These are phyloP conservation scores for Daldinia sp. DNA, from an alignment of 2,329 filamentous ascomycete genomes.

Conservation along the genomic window DNA sequence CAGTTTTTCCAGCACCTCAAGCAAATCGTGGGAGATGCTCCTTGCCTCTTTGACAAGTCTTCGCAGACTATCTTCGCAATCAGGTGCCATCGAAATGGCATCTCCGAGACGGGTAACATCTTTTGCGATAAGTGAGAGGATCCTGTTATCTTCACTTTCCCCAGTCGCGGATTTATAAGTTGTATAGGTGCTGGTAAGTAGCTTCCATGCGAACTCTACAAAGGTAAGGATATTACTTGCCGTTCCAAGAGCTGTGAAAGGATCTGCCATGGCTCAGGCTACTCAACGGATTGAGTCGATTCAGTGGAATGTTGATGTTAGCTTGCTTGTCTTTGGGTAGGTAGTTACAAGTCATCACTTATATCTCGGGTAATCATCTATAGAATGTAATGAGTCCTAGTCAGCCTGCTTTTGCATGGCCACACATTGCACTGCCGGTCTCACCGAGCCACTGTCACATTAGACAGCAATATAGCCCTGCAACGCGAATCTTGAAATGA, in stretches of 20 bases:
- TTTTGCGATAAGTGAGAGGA: neutral
- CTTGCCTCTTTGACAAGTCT: neutral
- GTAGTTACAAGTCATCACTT: no score
- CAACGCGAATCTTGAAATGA: no score
- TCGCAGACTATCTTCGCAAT: neutral
- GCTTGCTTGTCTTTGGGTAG: no score
- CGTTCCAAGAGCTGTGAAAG: conserved; percentile 3
- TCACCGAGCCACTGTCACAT: no score
- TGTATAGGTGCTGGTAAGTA: neutral
- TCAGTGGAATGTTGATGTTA: no score
- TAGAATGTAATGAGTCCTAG: no score
- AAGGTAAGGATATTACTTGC: conserved; percentile 4
- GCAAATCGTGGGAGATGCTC: neutral
- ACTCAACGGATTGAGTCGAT: neutral
- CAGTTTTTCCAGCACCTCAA: neutral
- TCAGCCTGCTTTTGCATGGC: no score
- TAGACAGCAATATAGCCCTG: no score
- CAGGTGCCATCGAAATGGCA: neutral
- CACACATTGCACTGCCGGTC: no score
- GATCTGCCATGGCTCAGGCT: neutral
- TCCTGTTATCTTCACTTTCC: neutral
- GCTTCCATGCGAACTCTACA: conserved; percentile 4
- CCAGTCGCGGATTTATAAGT: neutral
- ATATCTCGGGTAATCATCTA: no score
- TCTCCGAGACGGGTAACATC: neutral